phyloP scores from a whole-genome alignment of 1,284 basidiomycete species.

The Gomphus sp. region DNA sequence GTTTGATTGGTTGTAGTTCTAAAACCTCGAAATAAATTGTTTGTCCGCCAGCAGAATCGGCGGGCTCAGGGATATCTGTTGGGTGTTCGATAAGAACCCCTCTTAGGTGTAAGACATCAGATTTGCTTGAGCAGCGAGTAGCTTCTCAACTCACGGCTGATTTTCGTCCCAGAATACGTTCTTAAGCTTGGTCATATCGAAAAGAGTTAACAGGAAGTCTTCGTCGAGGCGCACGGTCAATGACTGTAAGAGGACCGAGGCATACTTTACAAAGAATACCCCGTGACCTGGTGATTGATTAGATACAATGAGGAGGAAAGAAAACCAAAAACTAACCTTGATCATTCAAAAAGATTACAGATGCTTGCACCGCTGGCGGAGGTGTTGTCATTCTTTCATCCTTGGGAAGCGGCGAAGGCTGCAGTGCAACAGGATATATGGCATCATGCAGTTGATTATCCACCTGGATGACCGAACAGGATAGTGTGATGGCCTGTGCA shows the following conservation, averaged over 20 bases:
- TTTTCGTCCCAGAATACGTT: slow-evolving; percentile 83
- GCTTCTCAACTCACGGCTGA: slow-evolving; percentile 51
- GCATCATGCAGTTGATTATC: slow-evolving; percentile 98
- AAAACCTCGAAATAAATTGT: slow-evolving; percentile 95
- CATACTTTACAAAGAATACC: slow-evolving; percentile 96
- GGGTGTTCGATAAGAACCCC: slow-evolving; percentile 65
- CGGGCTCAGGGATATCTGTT: slow-evolving; percentile 75
- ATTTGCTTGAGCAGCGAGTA: background rate
- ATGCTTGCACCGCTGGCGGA: slow-evolving; percentile 88
- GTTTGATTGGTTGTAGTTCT: slow-evolving; percentile 91
- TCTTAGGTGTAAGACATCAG: slow-evolving; percentile 29
- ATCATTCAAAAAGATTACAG: slow-evolving; percentile 88
- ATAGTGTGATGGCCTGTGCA: slow-evolving; percentile 75
- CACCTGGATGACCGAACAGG: slow-evolving; percentile 88
- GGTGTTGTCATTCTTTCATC: slow-evolving; percentile 73
- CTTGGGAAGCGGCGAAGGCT: slow-evolving; percentile 87
- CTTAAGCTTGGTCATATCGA: slow-evolving; percentile 88
- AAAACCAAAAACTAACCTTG: slow-evolving; percentile 48
- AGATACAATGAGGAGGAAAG: background rate
- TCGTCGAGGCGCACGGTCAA: slow-evolving; percentile 96
- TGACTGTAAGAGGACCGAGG: slow-evolving; percentile 89
- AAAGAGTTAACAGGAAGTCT: slow-evolving; percentile 89
- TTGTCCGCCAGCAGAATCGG: slow-evolving; percentile 50
- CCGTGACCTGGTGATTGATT: slow-evolving; percentile 64
- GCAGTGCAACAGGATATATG: slow-evolving; percentile 90